Percentiles rank a stretch among this genome's conserved stretches.
Conservation (phyloP, 768 basidiomycete genomes). For the Termitomyces sp. region DNA sequence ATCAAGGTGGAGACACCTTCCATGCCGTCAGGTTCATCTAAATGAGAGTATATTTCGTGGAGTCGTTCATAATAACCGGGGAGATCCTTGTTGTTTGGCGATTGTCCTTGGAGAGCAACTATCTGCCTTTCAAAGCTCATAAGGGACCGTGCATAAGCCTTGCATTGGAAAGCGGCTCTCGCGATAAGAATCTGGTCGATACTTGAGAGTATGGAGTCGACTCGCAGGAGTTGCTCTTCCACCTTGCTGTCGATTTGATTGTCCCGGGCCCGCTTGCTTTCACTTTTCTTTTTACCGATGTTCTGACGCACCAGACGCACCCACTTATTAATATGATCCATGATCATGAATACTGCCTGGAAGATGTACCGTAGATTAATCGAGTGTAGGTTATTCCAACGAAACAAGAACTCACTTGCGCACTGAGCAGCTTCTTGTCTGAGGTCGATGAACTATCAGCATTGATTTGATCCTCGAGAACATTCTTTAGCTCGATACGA, state of each 20-base stretch:
- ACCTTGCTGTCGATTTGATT: constrained; percentile 30
- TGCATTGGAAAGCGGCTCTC: constrained; percentile 90
- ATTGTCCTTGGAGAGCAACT: constrained; percentile 40
- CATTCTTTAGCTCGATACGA: constrained; percentile 68
- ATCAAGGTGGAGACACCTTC: constrained; percentile 91
- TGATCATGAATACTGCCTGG: constrained; percentile 87
- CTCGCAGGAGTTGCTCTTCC: constrained; percentile 58
- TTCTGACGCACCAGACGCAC: constrained; percentile 73
- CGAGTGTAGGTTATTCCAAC: not conserved
- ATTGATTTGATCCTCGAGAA: constrained; percentile 84
- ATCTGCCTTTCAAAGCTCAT: constrained; percentile 94
- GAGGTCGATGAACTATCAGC: constrained; percentile 47
- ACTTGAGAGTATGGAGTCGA: constrained; percentile 78
- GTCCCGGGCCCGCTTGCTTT: constrained; percentile 43
- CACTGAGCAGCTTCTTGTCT: constrained; percentile 86
- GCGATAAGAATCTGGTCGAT: constrained; percentile 90
- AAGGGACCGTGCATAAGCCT: constrained; percentile 87
- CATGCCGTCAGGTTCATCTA: constrained; percentile 99
- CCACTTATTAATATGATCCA: constrained; percentile 94
- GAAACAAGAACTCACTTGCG: constrained; percentile 62
- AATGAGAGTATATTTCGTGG: constrained; percentile 92
- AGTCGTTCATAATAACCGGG: constrained; percentile 80
- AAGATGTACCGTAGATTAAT: not conserved
- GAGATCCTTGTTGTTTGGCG: constrained; percentile 42
- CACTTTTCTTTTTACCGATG: constrained; percentile 41